Evolutionary conservation across 257 asterid genomes (phyloP), one percentile per base, ranked within the genome.

Genomic region (Gardenia jasminoides): DNA sequence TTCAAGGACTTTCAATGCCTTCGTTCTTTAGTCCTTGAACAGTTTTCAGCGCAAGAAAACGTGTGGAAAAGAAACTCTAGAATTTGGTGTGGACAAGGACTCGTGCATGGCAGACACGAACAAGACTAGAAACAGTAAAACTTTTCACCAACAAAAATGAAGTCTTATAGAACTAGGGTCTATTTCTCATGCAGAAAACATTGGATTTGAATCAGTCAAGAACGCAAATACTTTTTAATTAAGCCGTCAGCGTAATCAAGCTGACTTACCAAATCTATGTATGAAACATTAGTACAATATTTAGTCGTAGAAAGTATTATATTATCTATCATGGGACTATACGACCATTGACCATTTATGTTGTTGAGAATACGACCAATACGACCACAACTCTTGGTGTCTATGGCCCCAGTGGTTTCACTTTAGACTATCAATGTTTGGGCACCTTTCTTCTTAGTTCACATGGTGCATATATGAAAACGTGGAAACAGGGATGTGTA

Each of bases 271-370:
- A 67, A 67, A 33, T 67, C 71, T 4, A 33, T 33, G 71, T 33
- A 26, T 11, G 68, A 62, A 62, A 28, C 10, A 26, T 20, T 19
- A 56, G n/a, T 56, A 56, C n/a, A 66, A 10, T 31, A 30, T 13
- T 13, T 66, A 6, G 28, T 67, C 46, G 19, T 8, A 19, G 48
- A 36, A 67, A 69, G 54, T 61, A 56, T 3, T 7, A 19, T 0
- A 54, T 24, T 70, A 70, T 70, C 58, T 4, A 70, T 43, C 44
- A 43, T 70, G 75, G n/a, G 50, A 36, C 75, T 43, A 70, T 70
- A 36, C 41, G 58, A 24, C 58, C 56, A 44, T 44, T 44, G 75
- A 44, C 39, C 39, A n/a, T 15, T 2, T 10, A 24, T 70, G 39
- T 44, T 33, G 44, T 56, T 44, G 72, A 78, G 65, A n/a, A 58